Evolutionary conservation across 768 basidiomycete genomes (phyloP), one percentile per base, ranked within the genome.

Genomic region (Hortiboletus campestris): DNA sequence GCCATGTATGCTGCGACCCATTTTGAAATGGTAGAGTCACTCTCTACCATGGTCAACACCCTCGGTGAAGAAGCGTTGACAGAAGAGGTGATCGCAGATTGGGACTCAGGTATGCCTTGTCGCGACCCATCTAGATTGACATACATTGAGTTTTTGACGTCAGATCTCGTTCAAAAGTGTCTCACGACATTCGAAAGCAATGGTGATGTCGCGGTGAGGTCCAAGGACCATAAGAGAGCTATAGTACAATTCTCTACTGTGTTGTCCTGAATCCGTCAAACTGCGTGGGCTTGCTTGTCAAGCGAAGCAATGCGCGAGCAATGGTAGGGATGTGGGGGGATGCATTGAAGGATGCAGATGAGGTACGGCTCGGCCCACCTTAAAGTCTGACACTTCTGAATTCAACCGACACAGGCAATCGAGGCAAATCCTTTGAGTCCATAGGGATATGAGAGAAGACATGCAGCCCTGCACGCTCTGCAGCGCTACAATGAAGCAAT

Each of bases 341-440:
- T 17, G 54, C 60, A 1, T 19, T 65, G 40, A 36, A 34, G 1
- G 59, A 64, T 14, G 60, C 63, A 14, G 45, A 64, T 19, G 19
- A 52, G 28, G 63, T 57, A 50, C 11, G n/a, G 1, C 3, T 14
- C 36, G 14, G n/a, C 16, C 4, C 2, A 13, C 4, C 5, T 16
- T 1, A 5, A 0, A 22, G 1, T 29, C 19, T 17, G 10, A n/a
- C 4, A 2, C 1, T 10, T 2, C 31, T 40, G 10, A 41, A 16
- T 5, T 10, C 3, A 0, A 6, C 0, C 11, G 7, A 28, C 1
- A 0, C 9, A 59, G 58, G 58, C 43, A 16, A 42, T 60, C 14
- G 10, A 55, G 14, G 20, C 17, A 20, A 47, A 59, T 5, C 28
- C 58, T 13, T 2, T 2, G 6, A 40, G 25, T 46, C 38, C 22